phyloP scores from a whole-genome alignment of 345 rosid genomes.

The Citrus unshiu region DNA sequence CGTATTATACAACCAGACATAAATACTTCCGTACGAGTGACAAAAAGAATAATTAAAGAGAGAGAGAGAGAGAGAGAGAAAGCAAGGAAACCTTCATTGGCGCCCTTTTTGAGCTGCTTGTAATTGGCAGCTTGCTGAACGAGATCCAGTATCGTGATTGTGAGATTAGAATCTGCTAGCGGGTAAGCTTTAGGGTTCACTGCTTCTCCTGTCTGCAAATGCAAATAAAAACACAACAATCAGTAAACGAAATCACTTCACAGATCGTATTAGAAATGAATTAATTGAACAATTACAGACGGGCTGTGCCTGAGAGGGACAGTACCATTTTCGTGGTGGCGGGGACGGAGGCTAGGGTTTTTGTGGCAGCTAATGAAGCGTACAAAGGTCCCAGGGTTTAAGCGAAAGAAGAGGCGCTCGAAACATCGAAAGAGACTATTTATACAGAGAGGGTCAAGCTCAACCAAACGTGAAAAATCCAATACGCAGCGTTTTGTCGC shows the following conservation, averaged over 20 bases:
- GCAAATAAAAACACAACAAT: not conserved
- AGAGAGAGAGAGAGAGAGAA: not conserved
- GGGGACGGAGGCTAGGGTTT: conserved; percentile 20
- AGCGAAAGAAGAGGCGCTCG: not conserved
- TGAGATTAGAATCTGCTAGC: conserved; percentile 70
- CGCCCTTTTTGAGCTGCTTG: conserved; percentile 99
- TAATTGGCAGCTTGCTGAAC: conserved; percentile 93
- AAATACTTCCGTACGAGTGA: not conserved
- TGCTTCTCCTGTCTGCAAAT: conserved; percentile 57
- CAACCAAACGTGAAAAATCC: not conserved
- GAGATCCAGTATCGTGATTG: conserved; percentile 80
- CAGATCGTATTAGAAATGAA: too few species aligned
- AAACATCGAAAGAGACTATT: not conserved
- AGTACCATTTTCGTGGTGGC: conserved; percentile 10
- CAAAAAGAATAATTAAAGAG: too few species aligned
- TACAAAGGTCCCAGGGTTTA: conserved; percentile 9
- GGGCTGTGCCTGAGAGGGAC: not conserved
- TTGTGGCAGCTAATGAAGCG: not conserved
- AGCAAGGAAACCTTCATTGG: conserved; percentile 69
- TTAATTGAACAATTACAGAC: not conserved
- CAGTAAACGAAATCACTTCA: not conserved
- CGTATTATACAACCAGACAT: not conserved
- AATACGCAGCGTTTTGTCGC: not conserved
- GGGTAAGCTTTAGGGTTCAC: conserved; percentile 94
- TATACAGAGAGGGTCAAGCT: not conserved